Evolutionary conservation across 805 yeast species (phyloP), one percentile per base, ranked within the genome.

Genomic region (Suhomyces kilbournensis): DNA sequence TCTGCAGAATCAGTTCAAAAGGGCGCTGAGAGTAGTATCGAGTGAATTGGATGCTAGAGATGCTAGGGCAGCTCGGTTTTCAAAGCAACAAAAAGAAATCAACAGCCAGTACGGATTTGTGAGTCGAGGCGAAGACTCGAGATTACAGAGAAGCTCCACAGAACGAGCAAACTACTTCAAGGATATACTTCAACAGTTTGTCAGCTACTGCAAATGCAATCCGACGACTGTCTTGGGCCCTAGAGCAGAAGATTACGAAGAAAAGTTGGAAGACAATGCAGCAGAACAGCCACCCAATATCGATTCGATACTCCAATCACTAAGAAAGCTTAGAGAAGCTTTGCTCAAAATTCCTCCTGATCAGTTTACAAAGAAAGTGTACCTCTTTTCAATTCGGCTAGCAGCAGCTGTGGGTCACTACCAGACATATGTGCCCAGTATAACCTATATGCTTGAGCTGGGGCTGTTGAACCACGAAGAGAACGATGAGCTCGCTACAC

Each of bases 91-190:
- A 22, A 28, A 7, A 3, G 42, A 40, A 15, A 42, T 51, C 10
- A 30, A 28, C 19, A 32, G 48, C 7, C 30, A 43, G 6, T 81
- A 75, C 55, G 88, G 89, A 0, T 68, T 82, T 47, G 65, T 84
- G 7, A 85, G 89, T 56, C 68, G 90, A 52, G 88, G 89, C 0
- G 84, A 79, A 44, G 84, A 79, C 51, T 62, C 61, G 48, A 62
- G 79, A 39, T 69, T 85, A 42, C 83, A 78, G 58, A 60, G 66
- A 3, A 77, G 78, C 58, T 70, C 70, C 3, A 48, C 51, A 4
- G 79, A 76, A 8, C 68, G 88, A 57, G 60, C 57, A 5, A 64
- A 63, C 26, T 75, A 72, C 48, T 79, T 78, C 58, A 57, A 63
- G 2, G 56, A 65, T 35, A 75, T 83, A 2, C 61, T 74, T 26